Base-by-base conservation (phyloP, 148 eudicot genomes). In the Fagopyrum tataricum region DNA sequence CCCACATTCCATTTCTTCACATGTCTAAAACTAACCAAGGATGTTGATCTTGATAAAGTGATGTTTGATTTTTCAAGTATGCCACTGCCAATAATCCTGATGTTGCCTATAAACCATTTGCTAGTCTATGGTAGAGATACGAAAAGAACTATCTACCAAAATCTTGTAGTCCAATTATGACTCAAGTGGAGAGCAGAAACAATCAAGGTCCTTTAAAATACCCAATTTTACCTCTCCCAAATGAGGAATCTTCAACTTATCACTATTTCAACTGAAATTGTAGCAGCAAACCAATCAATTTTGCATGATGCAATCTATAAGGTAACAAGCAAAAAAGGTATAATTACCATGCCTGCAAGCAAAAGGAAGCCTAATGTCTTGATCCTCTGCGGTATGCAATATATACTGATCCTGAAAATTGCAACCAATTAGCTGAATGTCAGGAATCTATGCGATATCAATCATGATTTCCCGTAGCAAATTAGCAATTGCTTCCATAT, bases 271-370 rank as follows among this genome's bases (percentile, higher is more conserved):
- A 61, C 67, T 61, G 12, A 24, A 61, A 26, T 3, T 43, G 10
- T 64, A 37, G 69, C 18, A 1, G 69, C 15, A 37, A 37, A 31
- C 43, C 17, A 39, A 31, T 31, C 69, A 64, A 64, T 64, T 64
- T 31, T 64, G 44, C 69, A 64, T 31, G 8, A 5, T 15, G 20
- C 4, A n/a, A 15, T 14, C 44, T 64, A 13, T 2, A 39, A 64
- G 2, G 41, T 61, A 12, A 37, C 44, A 31, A 24, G n/a, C 69
- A 64, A 39, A 62, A 31, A 62, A 37, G 44, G 2, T 13, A 9
- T 78, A 84, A 79, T 46, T 90, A 94, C 98, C 97, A 77, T 91
- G 97, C 85, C 98, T 91, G 86, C 98, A 94, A 81, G 98, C 93
- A 76, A 94, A 94, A 44, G 98, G 98, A 39, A 95, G 89, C 10